These are phyloP conservation scores for Yamadazyma kanchanaburiensis DNA, from an alignment of 1,139 yeast genomes.

Conservation along the genomic window DNA sequence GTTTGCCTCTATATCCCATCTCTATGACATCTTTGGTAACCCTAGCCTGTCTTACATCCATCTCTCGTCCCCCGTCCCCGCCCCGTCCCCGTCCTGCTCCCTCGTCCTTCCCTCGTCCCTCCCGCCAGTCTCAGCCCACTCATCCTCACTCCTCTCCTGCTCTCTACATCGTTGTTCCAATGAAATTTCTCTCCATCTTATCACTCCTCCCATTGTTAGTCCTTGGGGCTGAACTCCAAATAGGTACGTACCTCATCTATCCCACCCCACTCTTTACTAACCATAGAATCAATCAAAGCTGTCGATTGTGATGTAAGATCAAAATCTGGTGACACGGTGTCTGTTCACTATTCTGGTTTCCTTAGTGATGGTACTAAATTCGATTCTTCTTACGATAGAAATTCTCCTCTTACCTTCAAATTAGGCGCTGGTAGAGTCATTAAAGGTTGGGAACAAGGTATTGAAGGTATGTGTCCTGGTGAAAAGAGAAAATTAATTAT, in stretches of 20 bases:
- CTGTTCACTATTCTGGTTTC: conserved; percentile 74
- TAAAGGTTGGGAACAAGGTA: conserved; percentile 86
- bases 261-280: conserved; percentile 6
- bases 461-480: conserved; percentile 77
- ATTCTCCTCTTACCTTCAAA: conserved; percentile 62
- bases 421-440: conserved; percentile 79
- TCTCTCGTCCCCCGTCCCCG: too few species aligned
- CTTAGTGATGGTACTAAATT: conserved; percentile 67
- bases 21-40: too few species aligned
- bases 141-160: not conserved
- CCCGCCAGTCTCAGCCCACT: too few species aligned
- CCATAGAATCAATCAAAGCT: conserved; percentile 25
- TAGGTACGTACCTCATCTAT: conserved; percentile 21
- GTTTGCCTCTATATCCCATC: too few species aligned
- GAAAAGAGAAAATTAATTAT: conserved; percentile 76
- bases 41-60: too few species aligned
- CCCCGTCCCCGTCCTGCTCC: too few species aligned
- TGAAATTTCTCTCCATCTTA: too few species aligned
- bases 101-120: too few species aligned
- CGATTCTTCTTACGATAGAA: conserved; percentile 69
- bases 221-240: conserved; percentile 18
- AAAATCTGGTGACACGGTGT: conserved; percentile 57
- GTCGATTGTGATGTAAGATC: conserved; percentile 57
- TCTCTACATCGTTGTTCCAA: too few species aligned
- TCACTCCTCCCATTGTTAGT: not conserved